Evolutionary conservation across 2,329 filamentous ascomycete genomes (phyloP), one percentile per base, ranked within the genome.

Genomic region (Penicillium capsulatum): DNA sequence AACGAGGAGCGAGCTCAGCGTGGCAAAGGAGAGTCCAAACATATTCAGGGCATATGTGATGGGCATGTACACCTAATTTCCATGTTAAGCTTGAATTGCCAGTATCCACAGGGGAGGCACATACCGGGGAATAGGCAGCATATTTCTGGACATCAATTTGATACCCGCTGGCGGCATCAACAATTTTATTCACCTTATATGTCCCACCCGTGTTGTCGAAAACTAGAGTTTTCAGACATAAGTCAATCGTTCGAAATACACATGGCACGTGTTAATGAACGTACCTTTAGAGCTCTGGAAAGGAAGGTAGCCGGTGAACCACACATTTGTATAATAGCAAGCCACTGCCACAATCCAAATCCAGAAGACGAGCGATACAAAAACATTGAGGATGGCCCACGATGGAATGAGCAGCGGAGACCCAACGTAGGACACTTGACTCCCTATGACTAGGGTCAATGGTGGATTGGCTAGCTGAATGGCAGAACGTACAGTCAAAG

Each of bases 371-470:
- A 9, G 83, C 73, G n/a, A 80, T 79, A 30, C 81, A 75, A 82
- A 65, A 0, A 80, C 83, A 57, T 86, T 86, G 39, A 79, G 76
- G 45, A 85, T 83, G 4, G 82, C 82, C 60, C 81, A 77, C 71
- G 80, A 83, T 7, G 81, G 81, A 6, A 80, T 77, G 22, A 84
- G 77, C 14, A 85, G 63, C 11, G 81, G 81, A 10, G 53, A 57
- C 1, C 48, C 48, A 4, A 55, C 46, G 13, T 57, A 58, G 1
- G 54, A 53, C 4, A 58, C 42, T 19, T 58, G 55, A 15, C 53
- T 57, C 55, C 54, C 54, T 58, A 13, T 7, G 6, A 4, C 0
- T 2, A 6, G 36, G 33, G 13, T 24, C 7, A 3, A 7, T 7
- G 11, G 29, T n/a, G n/a, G 11, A 2, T 7, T 13, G 19, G 17